Evolutionary conservation across 139 green algal species (phyloP), one percentile per base, ranked within the genome.

Genomic region (Chlorella sp.): DNA sequence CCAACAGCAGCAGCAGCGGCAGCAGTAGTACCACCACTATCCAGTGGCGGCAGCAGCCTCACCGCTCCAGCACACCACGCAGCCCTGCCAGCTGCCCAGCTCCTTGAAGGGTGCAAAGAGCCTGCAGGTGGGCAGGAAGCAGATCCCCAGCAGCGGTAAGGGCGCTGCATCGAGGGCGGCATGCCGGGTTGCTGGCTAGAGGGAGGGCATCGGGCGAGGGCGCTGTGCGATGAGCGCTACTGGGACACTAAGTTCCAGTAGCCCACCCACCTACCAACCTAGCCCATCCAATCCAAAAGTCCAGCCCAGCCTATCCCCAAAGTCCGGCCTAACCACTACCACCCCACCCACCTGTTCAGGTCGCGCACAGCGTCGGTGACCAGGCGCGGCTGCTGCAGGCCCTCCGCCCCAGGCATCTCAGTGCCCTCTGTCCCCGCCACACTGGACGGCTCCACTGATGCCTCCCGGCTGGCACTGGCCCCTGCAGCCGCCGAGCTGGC

Each of bases 51-150:
- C n/a, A n/a, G n/a, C n/a, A n/a, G n/a, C n/a, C 76, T 72, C 57
- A 82, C 76, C 87, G 32, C 74, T 81, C 94, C 94, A 96, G 87
- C 92, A 96, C 4, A 92, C 88, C 47, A 79, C 67, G 32, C 80
- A 85, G 44, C 73, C 68, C 23, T 63, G 76, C 76, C 76, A 82
- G 60, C 57, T 72, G 60, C 60, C 36, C 36, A 44, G 36, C 57
- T 82, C 76, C 70, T 85, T 60, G 20, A 57, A 86, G 60, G 51
- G 64, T 4, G 47, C 28, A 71, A 86, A 89, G 2, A 78, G 69
- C 85, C 83, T 90, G 88, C 85, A 71, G 20, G 28, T 28, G 44
- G 25, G 7, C 9, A 32, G n/a, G 70, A 17, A 38, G 23, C 17
- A 78, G 71, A 16, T 23, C 11, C n/a, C n/a, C n/a, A n/a, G n/a